A percentile compares a stretch with the other conserved stretches of the same genome.
Evolutionary conservation across 805 yeast genomes (phyloP).

Genomic region (Kregervanrija pseudodelftensis): DNA sequence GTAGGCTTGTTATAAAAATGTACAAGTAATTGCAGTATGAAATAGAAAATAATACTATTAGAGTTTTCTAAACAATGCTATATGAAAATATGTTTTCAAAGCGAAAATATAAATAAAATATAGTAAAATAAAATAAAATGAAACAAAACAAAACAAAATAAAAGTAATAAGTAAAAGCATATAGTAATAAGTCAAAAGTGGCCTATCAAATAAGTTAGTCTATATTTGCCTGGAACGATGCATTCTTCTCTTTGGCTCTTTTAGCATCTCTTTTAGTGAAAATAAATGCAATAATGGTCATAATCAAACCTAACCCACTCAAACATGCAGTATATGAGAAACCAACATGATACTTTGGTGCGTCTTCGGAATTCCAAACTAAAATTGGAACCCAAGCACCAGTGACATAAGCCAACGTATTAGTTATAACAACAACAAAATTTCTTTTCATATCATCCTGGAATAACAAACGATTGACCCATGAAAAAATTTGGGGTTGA

Average conservation of each 20-base stretch:
- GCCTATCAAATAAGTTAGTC: no score
- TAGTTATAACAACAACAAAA: conserved; percentile 33
- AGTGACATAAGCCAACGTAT: conserved; percentile 35
- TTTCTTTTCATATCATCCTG: conserved; percentile 38
- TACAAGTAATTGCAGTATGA: no score
- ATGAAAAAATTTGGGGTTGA: conserved; percentile 48
- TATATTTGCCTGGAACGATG: no score
- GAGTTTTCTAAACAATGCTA: no score
- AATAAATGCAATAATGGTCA: conserved; percentile 21
- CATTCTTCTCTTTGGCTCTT: conserved; percentile 28
- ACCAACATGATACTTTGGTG: conserved; percentile 32
- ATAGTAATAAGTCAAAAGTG: no score
- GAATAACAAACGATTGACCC: conserved; percentile 44
- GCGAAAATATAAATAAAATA: no score
- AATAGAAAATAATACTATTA: no score
- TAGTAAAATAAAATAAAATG: no score
- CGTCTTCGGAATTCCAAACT: conserved; percentile 32
- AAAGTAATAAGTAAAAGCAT: no score
- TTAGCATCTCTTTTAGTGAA: conserved; percentile 18
- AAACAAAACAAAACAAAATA: no score
- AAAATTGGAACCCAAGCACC: conserved; percentile 36
- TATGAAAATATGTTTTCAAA: no score
- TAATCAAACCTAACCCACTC: conserved; percentile 25
- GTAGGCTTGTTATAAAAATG: no score
- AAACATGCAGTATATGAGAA: conserved; percentile 32